These are phyloP conservation scores for Salicornia ramosissima DNA, from an alignment of 148 eudicot genomes.

Conservation along the genomic window DNA sequence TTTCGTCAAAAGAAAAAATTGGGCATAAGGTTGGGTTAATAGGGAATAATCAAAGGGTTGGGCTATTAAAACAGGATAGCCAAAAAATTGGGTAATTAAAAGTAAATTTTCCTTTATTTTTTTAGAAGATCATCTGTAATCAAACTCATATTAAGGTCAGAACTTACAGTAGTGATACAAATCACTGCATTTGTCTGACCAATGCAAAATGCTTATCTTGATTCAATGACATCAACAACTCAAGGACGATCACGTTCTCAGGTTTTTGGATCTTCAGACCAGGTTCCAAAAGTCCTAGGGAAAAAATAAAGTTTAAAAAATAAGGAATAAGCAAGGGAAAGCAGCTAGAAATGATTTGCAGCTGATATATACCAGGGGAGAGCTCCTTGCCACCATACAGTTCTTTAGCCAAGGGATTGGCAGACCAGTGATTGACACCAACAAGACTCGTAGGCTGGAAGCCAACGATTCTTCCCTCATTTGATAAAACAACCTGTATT, in stretches of 20 bases:
- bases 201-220: conserved; percentile 57
- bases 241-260: conserved; percentile 46
- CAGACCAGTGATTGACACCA: conserved; percentile 78
- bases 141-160: neutral
- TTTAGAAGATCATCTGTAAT: neutral
- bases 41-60: too few species aligned
- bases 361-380: conserved; percentile 22
- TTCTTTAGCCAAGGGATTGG: conserved; percentile 74
- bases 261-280: conserved; percentile 47
- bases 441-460: conserved; percentile 79
- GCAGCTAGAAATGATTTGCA: neutral
- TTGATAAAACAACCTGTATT: conserved; percentile 64
- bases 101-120: too few species aligned
- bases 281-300: conserved; percentile 64
- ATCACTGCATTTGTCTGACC: conserved; percentile 49
- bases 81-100: too few species aligned
- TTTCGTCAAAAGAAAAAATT: too few species aligned
- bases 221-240: conserved; percentile 64
- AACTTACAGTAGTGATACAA: conserved; percentile 14
- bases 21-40: too few species aligned
- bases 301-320: conserved; percentile 1
- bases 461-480: conserved; percentile 59
- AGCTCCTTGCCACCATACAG: conserved; percentile 64
- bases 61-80: too few species aligned
- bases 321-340: neutral